Evolutionary conservation across 331 rosid species (phyloP), one percentile per base, ranked within the genome.

Genomic region (Rosa hybrid): DNA sequence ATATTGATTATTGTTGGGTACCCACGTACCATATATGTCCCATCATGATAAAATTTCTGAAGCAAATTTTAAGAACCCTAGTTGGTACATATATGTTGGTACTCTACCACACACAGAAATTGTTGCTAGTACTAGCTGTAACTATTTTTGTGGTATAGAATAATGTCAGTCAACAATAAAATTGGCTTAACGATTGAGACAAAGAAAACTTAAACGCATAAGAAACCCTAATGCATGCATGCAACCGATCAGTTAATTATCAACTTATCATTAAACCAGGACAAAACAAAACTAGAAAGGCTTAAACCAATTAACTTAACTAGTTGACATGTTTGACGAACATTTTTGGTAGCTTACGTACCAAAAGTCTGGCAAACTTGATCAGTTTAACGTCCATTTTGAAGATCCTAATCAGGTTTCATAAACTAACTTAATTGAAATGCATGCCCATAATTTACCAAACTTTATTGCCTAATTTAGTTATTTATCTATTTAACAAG

Each of bases 381-480:
- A 60, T 60, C 38, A 34, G 49, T 34, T 74, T 34, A 12, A 38
- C 27, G 41, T 74, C 68, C 79, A 60, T 62, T 76, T 60, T 46
- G 6, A 60, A 44, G 59, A 76, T 76, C 70, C n/a, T 13, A 21
- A 44, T 48, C 34, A 48, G 18, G 8, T 46, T 48, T 13, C 46
- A 59, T 14, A 74, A 6, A 30, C 70, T n/a, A 20, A 56, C 16
- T 12, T 9, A 45, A 53, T 74, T 17, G 7, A 51, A 72, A 62
- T 44, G 2, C 48, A 6, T 44, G 78, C 0, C 25, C 23, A 21
- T 75, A 9, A 18, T 54, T 7, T 38, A 27, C 3, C 70, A 44
- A 76, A 62, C 30, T 76, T 62, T 42, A 20, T 45, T 16, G 59
- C 27, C 71, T 45, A 62, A 62, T 62, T 60, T 60, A 76, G 57